Evolutionary conservation across 139 green algal species (phyloP).

Genomic region (Tetratostichococcus sp.): DNA sequence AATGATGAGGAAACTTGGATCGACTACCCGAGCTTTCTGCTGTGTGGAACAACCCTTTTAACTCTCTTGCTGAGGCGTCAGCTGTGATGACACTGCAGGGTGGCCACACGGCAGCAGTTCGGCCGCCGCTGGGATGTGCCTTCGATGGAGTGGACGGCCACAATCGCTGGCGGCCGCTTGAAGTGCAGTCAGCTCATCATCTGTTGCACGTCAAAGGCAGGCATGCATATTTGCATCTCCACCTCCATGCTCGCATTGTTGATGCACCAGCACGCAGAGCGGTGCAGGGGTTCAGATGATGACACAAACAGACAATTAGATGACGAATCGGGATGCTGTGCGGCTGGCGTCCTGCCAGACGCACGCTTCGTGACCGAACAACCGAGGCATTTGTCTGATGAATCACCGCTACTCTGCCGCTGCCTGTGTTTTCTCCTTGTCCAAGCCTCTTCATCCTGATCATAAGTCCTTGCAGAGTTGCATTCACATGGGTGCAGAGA

Average conservation of each 20-base stretch:
- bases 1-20: not conserved
- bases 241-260: no score
- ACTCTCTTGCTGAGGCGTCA: not conserved
- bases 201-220: no score
- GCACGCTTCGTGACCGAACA: not conserved
- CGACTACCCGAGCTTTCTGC: not conserved
- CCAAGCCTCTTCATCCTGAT: no score
- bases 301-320: not conserved
- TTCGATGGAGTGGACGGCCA: no score
- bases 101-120: no score
- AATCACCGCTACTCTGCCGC: not conserved
- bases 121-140: no score
- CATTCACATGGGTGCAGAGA: no score
- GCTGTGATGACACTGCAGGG: not conserved
- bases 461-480: no score
- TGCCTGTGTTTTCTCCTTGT: no score
- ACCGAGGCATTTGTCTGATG: constrained; percentile 1
- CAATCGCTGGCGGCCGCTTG: no score
- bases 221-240: no score
- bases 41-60: not conserved
- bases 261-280: not conserved
- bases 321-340: not conserved
- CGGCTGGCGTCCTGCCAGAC: not conserved
- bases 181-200: no score
- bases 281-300: not conserved